Conservation (phyloP, 805 yeast species). For the Spathaspora boniae region DNA sequence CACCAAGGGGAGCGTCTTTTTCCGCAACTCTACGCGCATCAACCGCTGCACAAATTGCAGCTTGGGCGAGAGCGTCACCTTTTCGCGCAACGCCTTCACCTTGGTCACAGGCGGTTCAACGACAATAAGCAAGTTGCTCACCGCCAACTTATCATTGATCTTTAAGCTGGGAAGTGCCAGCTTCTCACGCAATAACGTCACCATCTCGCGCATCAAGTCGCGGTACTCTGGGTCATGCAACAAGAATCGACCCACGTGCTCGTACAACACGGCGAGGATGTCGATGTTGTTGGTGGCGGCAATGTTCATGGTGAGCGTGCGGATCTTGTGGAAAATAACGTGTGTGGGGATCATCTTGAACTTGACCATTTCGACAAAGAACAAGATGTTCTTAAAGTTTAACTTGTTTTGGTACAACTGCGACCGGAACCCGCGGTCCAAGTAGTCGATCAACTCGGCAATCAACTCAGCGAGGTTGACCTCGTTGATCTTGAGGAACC, state of each 20-base stretch:
- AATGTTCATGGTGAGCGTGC: constrained; percentile 51
- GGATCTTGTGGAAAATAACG: constrained; percentile 68
- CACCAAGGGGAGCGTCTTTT: constrained; percentile 20
- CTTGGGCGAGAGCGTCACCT: constrained; percentile 24
- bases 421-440: constrained; percentile 59
- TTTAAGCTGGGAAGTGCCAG: constrained; percentile 48
- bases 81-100: constrained; percentile 17
- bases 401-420: constrained; percentile 52
- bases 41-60: constrained; percentile 36
- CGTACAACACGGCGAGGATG: constrained; percentile 65
- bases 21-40: constrained; percentile 48
- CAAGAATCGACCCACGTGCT: constrained; percentile 66
- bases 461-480: constrained; percentile 47
- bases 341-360: constrained; percentile 72
- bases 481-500: constrained; percentile 65
- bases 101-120: constrained; percentile 54
- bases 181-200: constrained; percentile 50
- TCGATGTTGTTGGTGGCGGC: constrained; percentile 61
- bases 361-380: constrained; percentile 72
- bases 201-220: constrained; percentile 59
- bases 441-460: constrained; percentile 47
- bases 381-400: constrained; percentile 55
- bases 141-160: constrained; percentile 53
- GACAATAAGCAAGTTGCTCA: constrained; percentile 52
- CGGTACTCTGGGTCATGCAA: constrained; percentile 54